phyloP scores from a whole-genome alignment of 495 filamentous ascomycete species.

The Evernia prunastri region DNA sequence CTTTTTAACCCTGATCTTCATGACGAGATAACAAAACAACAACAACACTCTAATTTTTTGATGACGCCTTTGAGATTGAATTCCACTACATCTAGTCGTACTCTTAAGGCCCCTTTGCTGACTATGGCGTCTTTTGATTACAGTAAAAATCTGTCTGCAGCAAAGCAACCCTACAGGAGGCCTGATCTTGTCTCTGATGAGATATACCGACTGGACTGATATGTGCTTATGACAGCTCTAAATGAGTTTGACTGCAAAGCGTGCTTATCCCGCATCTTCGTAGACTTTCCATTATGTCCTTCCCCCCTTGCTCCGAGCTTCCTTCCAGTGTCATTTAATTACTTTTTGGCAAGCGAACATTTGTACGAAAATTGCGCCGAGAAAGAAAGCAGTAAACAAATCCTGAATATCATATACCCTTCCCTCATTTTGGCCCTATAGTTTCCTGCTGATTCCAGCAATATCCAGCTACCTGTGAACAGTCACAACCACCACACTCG shows the following conservation, averaged over 20 bases:
- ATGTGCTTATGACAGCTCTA: background rate
- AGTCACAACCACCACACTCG: background rate
- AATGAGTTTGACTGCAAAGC: background rate
- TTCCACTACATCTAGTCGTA: background rate
- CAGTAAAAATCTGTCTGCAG: background rate
- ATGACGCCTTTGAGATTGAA: constrained; percentile 39
- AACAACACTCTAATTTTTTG: constrained; percentile 62
- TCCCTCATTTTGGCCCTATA: background rate
- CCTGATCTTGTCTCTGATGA: background rate
- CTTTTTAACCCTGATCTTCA: constrained; percentile 53
- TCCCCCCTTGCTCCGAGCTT: background rate
- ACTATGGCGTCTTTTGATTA: background rate
- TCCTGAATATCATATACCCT: background rate
- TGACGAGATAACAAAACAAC: constrained; percentile 51
- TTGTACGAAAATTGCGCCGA: background rate
- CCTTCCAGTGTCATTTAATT: background rate
- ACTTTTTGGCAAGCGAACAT: background rate
- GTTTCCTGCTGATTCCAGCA: no score
- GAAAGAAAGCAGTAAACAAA: background rate
- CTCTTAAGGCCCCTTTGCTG: background rate
- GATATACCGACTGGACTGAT: background rate
- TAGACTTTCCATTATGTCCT: background rate
- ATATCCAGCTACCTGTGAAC: no score
- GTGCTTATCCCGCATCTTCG: background rate
- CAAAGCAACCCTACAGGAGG: background rate